A percentile compares a stretch with the other conserved stretches of the same genome.
These are phyloP conservation scores for Aspergillus felis DNA, from an alignment of 2,329 filamentous ascomycete genomes.

Conservation along the genomic window DNA sequence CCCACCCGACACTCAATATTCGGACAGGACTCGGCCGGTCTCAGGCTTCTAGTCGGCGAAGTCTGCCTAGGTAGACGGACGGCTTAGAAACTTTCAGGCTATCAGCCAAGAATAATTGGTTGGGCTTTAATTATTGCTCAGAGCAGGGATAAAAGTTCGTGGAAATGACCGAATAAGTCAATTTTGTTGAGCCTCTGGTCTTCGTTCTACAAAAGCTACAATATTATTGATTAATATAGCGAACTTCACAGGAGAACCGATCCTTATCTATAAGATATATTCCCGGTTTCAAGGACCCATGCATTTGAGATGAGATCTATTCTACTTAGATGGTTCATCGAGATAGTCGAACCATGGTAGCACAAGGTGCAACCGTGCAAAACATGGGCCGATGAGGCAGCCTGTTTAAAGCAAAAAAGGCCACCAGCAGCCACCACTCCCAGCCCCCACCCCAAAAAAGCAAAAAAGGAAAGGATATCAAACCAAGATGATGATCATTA, in stretches of 20 bases:
- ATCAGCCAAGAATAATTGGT: background rate
- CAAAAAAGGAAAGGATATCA: background rate
- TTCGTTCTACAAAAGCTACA: background rate
- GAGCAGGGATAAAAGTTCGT: background rate
- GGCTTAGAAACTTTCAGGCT: background rate
- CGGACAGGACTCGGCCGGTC: background rate
- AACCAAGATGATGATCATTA: too few species aligned
- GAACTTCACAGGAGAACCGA: background rate
- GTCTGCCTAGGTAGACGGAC: too few species aligned
- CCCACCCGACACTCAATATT: background rate
- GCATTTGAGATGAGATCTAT: too few species aligned
- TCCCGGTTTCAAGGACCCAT: too few species aligned
- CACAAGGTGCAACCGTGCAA: background rate
- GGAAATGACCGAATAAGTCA: background rate
- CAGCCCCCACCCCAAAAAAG: too few species aligned
- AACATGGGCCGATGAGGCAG: too few species aligned
- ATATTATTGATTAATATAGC: too few species aligned
- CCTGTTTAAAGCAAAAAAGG: too few species aligned
- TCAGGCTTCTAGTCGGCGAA: background rate
- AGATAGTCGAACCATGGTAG: background rate
- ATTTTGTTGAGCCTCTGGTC: background rate
- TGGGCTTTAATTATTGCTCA: background rate
- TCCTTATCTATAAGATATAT: background rate
- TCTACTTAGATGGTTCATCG: background rate
- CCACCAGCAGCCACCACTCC: too few species aligned